phyloP scores from a whole-genome alignment of 306 rosid genomes.

The Inga oerstediana region DNA sequence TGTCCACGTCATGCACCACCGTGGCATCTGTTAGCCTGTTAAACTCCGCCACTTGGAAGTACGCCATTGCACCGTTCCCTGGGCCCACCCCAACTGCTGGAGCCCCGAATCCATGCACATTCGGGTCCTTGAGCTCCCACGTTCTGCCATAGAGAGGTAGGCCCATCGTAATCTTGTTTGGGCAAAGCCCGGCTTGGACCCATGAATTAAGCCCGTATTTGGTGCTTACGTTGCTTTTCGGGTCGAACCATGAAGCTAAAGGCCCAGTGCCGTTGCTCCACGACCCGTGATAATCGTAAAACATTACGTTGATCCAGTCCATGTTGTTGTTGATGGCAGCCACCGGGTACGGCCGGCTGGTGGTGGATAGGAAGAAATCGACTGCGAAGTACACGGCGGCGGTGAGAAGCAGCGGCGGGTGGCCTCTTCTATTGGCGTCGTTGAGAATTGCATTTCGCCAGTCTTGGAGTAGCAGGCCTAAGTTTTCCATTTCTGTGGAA shows the following conservation, averaged over 20 bases:
- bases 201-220: constrained; percentile 60
- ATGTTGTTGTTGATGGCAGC: constrained; percentile 40
- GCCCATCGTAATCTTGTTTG: constrained; percentile 61
- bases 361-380: constrained; percentile 26
- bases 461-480: constrained; percentile 42
- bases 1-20: constrained; percentile 37
- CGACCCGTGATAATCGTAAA: constrained; percentile 58
- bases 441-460: constrained; percentile 41
- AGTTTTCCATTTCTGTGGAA: constrained; percentile 44
- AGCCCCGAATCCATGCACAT: constrained; percentile 46
- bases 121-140: constrained; percentile 56
- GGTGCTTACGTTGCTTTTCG: constrained; percentile 43
- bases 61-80: constrained; percentile 44
- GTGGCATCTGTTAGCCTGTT: constrained; percentile 15
- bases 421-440: constrained; percentile 33
- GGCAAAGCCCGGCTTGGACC: constrained; percentile 52
- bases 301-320: constrained; percentile 76
- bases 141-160: constrained; percentile 64
- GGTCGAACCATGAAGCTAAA: constrained; percentile 49
- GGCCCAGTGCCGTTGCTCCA: constrained; percentile 50
- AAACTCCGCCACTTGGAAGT: constrained; percentile 39
- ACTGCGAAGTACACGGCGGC: constrained; percentile 72
- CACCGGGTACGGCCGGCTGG: constrained; percentile 46
- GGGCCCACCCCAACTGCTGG: constrained; percentile 53
- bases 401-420: constrained; percentile 55